phyloP scores from a whole-genome alignment of 768 basidiomycete species.

The Boletus pseudopeckii region DNA sequence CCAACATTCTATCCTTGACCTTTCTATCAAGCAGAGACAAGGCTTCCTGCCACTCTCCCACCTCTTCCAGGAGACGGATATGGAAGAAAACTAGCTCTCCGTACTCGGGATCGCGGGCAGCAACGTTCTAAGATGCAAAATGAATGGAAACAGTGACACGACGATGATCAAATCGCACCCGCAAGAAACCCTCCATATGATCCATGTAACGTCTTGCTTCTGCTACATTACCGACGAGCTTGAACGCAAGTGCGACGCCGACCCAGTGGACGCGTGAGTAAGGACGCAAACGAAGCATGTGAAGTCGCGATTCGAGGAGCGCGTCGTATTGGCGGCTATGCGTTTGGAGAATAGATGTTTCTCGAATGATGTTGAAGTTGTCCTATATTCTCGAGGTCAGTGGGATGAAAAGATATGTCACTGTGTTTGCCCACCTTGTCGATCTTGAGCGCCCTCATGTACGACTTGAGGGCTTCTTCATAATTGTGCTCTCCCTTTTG shows the following conservation, averaged over 20 bases:
- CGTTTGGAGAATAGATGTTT: constrained; percentile 84
- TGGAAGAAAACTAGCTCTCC: constrained; percentile 83
- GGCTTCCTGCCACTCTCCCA: constrained; percentile 59
- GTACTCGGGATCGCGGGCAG: constrained; percentile 76
- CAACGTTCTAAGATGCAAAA: constrained; percentile 53
- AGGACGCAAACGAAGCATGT: constrained; percentile 76
- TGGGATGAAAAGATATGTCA: neutral
- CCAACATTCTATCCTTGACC: constrained; percentile 60
- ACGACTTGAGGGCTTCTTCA: constrained; percentile 90
- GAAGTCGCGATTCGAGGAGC: constrained; percentile 78
- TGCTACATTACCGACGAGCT: constrained; percentile 68
- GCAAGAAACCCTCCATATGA: constrained; percentile 65
- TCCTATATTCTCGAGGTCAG: constrained; percentile 50
- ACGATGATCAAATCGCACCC: constrained; percentile 41
- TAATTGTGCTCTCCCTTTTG: constrained; percentile 94
- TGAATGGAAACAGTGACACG: constrained; percentile 6
- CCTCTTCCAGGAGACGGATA: constrained; percentile 66
- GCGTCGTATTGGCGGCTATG: constrained; percentile 79
- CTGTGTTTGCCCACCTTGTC: constrained; percentile 64
- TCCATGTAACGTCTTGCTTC: constrained; percentile 74
- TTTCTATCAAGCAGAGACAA: constrained; percentile 60
- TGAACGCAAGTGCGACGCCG: constrained; percentile 82
- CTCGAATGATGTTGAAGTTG: constrained; percentile 89
- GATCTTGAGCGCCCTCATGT: constrained; percentile 81
- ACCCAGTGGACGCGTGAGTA: constrained; percentile 87